Evolutionary conservation across 805 yeast genomes (phyloP).

Genomic region (Lachancea cidri): DNA sequence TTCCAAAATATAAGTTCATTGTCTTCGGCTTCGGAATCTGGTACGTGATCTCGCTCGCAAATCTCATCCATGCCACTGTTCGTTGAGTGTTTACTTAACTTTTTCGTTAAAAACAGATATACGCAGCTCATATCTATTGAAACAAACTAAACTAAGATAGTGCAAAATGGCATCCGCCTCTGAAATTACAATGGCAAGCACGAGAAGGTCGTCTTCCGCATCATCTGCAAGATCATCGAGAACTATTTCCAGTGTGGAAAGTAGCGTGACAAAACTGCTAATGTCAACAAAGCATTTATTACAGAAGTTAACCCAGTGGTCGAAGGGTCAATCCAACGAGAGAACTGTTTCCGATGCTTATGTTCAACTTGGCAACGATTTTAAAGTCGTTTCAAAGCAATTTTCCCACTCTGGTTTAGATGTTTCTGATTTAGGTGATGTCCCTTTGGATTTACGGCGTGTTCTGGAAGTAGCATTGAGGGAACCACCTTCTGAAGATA

Average conservation of each 20-base stretch:
- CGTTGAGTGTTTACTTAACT: not conserved
- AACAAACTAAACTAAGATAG: not conserved
- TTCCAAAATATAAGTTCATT: conserved; percentile 9
- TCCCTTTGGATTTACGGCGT: conserved; percentile 72
- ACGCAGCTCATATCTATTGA: conserved; percentile 2
- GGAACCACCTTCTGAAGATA: conserved; percentile 77
- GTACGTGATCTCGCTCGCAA: conserved; percentile 17
- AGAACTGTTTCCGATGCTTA: conserved; percentile 84
- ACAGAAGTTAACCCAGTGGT: conserved; percentile 89
- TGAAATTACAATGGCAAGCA: not conserved
- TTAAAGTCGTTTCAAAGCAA: conserved; percentile 77
- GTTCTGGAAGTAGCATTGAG: conserved; percentile 84
- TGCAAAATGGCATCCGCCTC: conserved; percentile 3
- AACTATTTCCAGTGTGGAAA: conserved; percentile 50
- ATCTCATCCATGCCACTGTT: conserved; percentile 10
- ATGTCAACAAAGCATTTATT: conserved; percentile 85
- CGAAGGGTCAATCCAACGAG: conserved; percentile 71
- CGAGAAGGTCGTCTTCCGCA: conserved; percentile 1
- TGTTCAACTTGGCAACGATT: conserved; percentile 90
- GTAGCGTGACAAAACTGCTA: conserved; percentile 70
- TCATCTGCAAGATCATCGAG: conserved; percentile 15
- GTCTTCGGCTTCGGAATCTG: conserved; percentile 27
- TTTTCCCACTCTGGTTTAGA: conserved; percentile 76
- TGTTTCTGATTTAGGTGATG: conserved; percentile 81
- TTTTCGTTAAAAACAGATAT: conserved; percentile 1